Evolutionary conservation across 23 red algal species (phyloP), one percentile per base, ranked within the genome.

Genomic region (Gracilaria caudata): DNA sequence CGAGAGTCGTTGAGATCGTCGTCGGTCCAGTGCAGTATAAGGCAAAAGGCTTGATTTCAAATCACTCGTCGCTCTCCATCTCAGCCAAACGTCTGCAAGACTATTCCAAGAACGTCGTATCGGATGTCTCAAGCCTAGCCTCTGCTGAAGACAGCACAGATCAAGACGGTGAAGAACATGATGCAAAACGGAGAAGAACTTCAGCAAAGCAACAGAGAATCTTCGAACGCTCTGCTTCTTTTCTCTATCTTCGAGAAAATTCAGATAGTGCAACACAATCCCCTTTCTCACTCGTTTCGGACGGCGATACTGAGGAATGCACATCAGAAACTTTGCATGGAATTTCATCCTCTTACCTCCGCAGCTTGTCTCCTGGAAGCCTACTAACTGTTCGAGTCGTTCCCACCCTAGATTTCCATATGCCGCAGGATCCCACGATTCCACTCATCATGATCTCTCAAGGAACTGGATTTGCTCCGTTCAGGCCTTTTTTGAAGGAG

Each of bases 391-490:
- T 24, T 7, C 55, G 55, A 34, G 29, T 81, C 45, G 78, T 81
- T 3, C 78, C 78, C 24, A 35, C 24, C 1, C 41, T 58, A 1
- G 78, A 81, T 3, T 81, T 81, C 55, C 78, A 81, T 49, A 5
- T 81, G 28, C 78, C 78, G 28, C 53, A 28, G 13, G 78, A 63
- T 19, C 33, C 29, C 26, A 35, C 47, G 6, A 49, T 40, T 1
- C 78, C 78, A 0, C 60, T 81, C 26, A 63, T 81, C 51, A 81
- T 81, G 78, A 58, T 81, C 78, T 7, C 78, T 9, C 78, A 60
- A 13, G 78, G 78, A 8, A 81, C 78, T 25, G 78, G 78, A 11
- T 60, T 81, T 12, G 78, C 78, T 7, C 78, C 78, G 4, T 81
- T 55, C 37, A 47, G 78, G 3, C 37, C 78, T 9, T 81, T 81